Conservation (phyloP, 108 stramenopile genomes). For the Seminavis robusta region DNA sequence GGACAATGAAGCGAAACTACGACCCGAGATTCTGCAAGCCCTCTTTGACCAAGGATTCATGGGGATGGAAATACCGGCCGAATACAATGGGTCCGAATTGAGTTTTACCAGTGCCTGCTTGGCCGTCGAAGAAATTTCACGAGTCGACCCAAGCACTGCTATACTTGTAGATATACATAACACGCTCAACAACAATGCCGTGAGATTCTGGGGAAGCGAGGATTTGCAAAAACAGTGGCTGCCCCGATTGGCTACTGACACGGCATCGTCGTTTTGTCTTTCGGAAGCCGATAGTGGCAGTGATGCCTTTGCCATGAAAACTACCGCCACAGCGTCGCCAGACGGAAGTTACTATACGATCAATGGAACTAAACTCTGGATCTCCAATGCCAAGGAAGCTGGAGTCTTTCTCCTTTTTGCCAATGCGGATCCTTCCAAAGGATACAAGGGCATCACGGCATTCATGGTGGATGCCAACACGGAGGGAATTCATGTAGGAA, state of each 20-base stretch:
- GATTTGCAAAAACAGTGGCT: conserved; percentile 75
- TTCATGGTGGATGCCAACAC: conserved; percentile 88
- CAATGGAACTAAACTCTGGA: conserved; percentile 93
- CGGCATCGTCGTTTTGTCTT: conserved; percentile 89
- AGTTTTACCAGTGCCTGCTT: conserved; percentile 88
- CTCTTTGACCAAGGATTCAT: conserved; percentile 92
- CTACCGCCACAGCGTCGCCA: conserved; percentile 52
- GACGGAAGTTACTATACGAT: conserved; percentile 83
- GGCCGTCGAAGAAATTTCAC: conserved; percentile 90
- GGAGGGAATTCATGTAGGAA: conserved; percentile 80
- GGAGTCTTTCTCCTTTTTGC: conserved; percentile 93
- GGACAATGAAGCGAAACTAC: conserved; percentile 74
- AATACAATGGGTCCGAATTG: conserved; percentile 81
- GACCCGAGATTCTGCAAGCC: conserved; percentile 55
- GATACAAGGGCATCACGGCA: conserved; percentile 95
- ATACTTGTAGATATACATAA: conserved; percentile 95
- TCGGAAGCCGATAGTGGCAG: conserved; percentile 85
- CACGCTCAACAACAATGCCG: conserved; percentile 93
- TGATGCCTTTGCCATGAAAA: conserved; percentile 94
- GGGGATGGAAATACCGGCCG: conserved; percentile 86
- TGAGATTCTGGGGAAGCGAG: conserved; percentile 87
- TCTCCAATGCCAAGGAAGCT: conserved; percentile 88
- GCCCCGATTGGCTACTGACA: conserved; percentile 79
- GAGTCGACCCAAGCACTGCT: conserved; percentile 89
- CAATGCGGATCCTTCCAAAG: conserved; percentile 74